Evolutionary conservation across 2,329 filamentous ascomycete genomes (phyloP).

Genomic region (Microdochium nivale): DNA sequence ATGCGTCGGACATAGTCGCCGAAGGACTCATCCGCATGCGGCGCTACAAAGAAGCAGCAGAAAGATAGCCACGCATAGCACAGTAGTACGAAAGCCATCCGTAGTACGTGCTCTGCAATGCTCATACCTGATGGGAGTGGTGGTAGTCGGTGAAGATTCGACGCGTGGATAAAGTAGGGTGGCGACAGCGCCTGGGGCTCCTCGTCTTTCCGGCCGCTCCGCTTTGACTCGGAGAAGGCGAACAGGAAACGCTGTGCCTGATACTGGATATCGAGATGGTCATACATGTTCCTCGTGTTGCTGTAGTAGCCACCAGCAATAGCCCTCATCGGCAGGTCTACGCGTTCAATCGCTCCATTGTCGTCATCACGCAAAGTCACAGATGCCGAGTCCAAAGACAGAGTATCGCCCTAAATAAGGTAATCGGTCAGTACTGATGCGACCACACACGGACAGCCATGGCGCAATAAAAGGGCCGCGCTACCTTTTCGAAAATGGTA

Average conservation of each 20-base stretch:
- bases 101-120: slow-evolving; percentile 28
- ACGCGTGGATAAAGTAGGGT: slow-evolving; percentile 44
- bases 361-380: slow-evolving; percentile 22
- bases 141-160: slow-evolving; percentile 40
- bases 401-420: slow-evolving; percentile 18
- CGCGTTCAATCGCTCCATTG: slow-evolving; percentile 18
- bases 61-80: slow-evolving; percentile 46
- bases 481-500: slow-evolving; percentile 5
- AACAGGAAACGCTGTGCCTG: slow-evolving; percentile 43
- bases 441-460: background rate
- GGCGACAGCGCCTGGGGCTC: slow-evolving; percentile 5
- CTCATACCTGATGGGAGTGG: slow-evolving; percentile 29
- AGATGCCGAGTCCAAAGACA: slow-evolving; percentile 29
- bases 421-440: background rate
- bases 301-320: slow-evolving; percentile 38
- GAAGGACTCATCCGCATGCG: slow-evolving; percentile 32
- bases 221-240: slow-evolving; percentile 31
- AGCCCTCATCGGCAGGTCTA: slow-evolving; percentile 30
- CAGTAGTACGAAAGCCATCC: slow-evolving; percentile 32
- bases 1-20: slow-evolving; percentile 41
- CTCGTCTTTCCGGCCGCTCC: slow-evolving; percentile 1
- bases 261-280: slow-evolving; percentile 40
- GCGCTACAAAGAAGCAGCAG: slow-evolving; percentile 39
- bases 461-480: background rate
- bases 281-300: slow-evolving; percentile 47